These are phyloP conservation scores for Thalassiosira delicatula DNA, from an alignment of 352 stramenopile species.

Conservation along the genomic window DNA sequence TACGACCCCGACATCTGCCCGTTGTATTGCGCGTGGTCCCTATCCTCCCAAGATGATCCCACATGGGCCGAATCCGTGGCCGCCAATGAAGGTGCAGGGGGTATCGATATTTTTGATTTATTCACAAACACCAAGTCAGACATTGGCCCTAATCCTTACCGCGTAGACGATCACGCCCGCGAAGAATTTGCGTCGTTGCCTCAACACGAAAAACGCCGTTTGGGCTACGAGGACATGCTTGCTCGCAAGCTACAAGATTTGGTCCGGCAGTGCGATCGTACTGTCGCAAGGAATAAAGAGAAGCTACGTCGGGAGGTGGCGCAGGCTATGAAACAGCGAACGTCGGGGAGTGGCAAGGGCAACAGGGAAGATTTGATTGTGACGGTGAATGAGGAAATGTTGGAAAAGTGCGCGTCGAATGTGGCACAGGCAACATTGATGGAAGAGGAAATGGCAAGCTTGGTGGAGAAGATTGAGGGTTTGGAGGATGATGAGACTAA, in stretches of 20 bases:
- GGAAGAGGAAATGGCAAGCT: constrained; percentile 61
- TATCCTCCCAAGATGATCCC: constrained; percentile 46
- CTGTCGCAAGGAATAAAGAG: constrained; percentile 77
- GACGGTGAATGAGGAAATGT: constrained; percentile 70
- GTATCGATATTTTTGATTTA: constrained; percentile 82
- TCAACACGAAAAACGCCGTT: constrained; percentile 72
- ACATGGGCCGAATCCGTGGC: constrained; percentile 55
- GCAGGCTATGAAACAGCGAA: constrained; percentile 55
- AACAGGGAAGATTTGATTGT: constrained; percentile 71
- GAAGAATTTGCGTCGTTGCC: constrained; percentile 74
- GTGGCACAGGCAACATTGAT: constrained; percentile 66
- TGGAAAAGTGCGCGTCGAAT: constrained; percentile 67
- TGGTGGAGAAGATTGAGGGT: constrained; percentile 53
- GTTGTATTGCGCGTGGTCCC: constrained; percentile 80
- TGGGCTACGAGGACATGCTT: constrained; percentile 77
- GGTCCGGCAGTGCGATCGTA: constrained; percentile 78
- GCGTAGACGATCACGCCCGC: constrained; percentile 67
- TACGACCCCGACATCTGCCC: constrained; percentile 82
- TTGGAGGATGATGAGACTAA: constrained; percentile 40
- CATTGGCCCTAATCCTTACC: constrained; percentile 74
- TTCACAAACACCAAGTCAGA: constrained; percentile 85
- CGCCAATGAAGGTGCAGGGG: constrained; percentile 53
- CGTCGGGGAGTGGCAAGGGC: constrained; percentile 49
- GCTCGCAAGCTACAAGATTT: constrained; percentile 79
- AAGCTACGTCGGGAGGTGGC: constrained; percentile 79